phyloP scores from a whole-genome alignment of 2,329 filamentous ascomycete species.

The Fusarium chlamydosporum region DNA sequence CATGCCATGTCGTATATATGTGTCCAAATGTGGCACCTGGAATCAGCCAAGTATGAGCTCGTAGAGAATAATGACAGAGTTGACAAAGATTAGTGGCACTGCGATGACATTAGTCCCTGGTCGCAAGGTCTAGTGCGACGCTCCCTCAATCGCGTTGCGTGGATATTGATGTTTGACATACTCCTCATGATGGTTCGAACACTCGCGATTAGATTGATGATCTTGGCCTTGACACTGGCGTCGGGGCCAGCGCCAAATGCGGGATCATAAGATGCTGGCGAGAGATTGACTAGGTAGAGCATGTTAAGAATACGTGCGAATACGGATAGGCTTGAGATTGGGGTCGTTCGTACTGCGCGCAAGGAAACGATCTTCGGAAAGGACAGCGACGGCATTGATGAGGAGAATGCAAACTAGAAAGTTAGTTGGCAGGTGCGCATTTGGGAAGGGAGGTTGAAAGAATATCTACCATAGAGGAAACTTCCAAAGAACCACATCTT shows the following conservation, averaged over 20 bases:
- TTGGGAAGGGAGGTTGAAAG: neutral
- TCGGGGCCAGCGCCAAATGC: slow-evolving; percentile 82
- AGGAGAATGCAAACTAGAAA: slow-evolving; percentile 80
- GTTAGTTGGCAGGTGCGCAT: slow-evolving; percentile 29
- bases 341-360: slow-evolving; percentile 66
- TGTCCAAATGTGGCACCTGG: neutral
- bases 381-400: slow-evolving; percentile 92
- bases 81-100: slow-evolving; percentile 90
- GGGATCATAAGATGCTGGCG: slow-evolving; percentile 76
- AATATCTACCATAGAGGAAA: slow-evolving; percentile 72
- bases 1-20: neutral
- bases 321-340: neutral
- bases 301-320: slow-evolving; percentile 17
- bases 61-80: slow-evolving; percentile 86
- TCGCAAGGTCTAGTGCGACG: neutral
- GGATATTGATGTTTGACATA: slow-evolving; percentile 56
- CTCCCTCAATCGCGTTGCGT: neutral
- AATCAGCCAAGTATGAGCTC: slow-evolving; percentile 80
- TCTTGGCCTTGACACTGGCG: slow-evolving; percentile 85
- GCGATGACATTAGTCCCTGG: slow-evolving; percentile 27
- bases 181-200: slow-evolving; percentile 94
- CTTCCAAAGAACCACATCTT: slow-evolving; percentile 78
- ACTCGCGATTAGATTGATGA: slow-evolving; percentile 90
- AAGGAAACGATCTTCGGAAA: slow-evolving; percentile 95
- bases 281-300: slow-evolving; percentile 77